A percentile compares a stretch with the other conserved stretches of the same genome.
Conservation (phyloP, 1,284 basidiomycete genomes). For the Cystobasidium sp. region DNA sequence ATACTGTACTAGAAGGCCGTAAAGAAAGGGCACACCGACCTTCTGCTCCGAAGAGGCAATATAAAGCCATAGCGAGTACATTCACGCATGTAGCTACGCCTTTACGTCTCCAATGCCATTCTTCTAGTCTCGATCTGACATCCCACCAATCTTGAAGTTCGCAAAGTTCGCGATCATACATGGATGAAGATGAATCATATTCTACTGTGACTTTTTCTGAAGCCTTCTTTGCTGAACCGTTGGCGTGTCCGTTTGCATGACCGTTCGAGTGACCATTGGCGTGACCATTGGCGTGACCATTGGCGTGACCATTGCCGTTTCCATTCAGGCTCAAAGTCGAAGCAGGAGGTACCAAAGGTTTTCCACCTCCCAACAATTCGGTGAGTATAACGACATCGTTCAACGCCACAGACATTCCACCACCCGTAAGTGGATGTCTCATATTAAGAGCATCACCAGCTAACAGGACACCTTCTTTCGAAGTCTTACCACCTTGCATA, state of each 20-base stretch:
- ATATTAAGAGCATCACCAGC: conserved; percentile 98
- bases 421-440: conserved; percentile 97
- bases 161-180: conserved; percentile 47
- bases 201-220: neutral
- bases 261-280: conserved; percentile 5
- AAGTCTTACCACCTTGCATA: conserved; percentile 67
- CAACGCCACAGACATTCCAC: conserved; percentile 93
- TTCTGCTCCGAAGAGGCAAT: conserved; percentile 85
- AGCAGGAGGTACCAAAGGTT: neutral
- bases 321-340: neutral
- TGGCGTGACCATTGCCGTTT: conserved; percentile 12
- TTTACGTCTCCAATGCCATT: conserved; percentile 86
- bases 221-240: neutral
- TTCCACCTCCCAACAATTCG: conserved; percentile 62
- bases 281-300: neutral
- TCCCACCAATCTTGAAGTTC: conserved; percentile 67
- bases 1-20: neutral
- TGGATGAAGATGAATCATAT: neutral
- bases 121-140: conserved; percentile 65
- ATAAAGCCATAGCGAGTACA: conserved; percentile 85
- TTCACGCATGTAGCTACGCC: conserved; percentile 81
- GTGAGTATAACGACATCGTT: conserved; percentile 78
- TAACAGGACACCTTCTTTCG: conserved; percentile 74
- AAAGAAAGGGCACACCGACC: conserved; percentile 63
- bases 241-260: neutral